Conservation (phyloP, 805 yeast genomes). For the Jamesozyma piceae region DNA sequence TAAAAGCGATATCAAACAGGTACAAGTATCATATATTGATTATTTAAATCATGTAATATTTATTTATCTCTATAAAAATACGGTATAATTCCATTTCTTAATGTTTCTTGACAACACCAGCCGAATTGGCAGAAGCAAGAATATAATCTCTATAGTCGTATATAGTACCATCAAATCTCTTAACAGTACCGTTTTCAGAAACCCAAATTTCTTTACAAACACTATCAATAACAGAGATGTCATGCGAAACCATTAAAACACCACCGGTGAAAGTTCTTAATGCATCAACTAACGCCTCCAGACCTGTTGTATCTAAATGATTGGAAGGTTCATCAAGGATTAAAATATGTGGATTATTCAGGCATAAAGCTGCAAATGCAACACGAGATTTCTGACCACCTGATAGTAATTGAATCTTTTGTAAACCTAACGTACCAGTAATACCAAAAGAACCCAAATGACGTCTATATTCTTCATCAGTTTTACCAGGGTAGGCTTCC, state of each 20-base stretch:
- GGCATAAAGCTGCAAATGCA: constrained; percentile 91
- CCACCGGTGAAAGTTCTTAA: constrained; percentile 87
- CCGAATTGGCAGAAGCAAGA: constrained; percentile 60
- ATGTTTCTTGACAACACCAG: constrained; percentile 89
- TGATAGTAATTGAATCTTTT: constrained; percentile 78
- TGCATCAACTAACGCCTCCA: constrained; percentile 91
- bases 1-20: too few species aligned
- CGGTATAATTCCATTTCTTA: too few species aligned
- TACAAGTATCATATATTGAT: too few species aligned
- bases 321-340: constrained; percentile 96
- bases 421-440: constrained; percentile 87
- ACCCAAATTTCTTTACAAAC: constrained; percentile 96
- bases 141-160: constrained; percentile 86
- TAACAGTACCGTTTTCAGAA: constrained; percentile 76
- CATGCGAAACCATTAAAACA: constrained; percentile 95
- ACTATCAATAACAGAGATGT: constrained; percentile 77
- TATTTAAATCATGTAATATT: too few species aligned
- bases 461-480: constrained; percentile 94
- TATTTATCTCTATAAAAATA: too few species aligned
- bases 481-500: constrained; percentile 77
- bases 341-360: constrained; percentile 81
- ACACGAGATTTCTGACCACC: constrained; percentile 99
- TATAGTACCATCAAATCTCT: constrained; percentile 70
- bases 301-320: constrained; percentile 95
- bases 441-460: constrained; percentile 96